Percentiles rank a stretch among this genome's conserved stretches.
These are phyloP conservation scores for Zalaria obscura DNA, from an alignment of 2,329 filamentous ascomycete species.

Conservation along the genomic window DNA sequence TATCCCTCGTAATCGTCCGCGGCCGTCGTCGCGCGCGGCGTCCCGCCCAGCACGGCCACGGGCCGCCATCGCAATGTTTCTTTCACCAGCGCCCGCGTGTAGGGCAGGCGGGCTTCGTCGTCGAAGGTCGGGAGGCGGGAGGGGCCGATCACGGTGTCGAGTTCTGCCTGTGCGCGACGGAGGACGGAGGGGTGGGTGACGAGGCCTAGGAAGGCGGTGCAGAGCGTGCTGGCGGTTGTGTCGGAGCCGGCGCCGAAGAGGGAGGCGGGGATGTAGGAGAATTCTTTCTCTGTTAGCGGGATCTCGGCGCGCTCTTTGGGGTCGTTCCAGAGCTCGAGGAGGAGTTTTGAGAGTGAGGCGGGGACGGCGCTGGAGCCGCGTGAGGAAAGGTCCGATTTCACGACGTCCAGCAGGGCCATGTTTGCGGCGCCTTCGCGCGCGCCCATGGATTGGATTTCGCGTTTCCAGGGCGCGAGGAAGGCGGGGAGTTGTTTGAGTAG, in stretches of 20 bases:
- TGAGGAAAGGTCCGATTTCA: slow-evolving; percentile 23
- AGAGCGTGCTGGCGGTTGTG: slow-evolving; percentile 23
- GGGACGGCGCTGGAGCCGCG: slow-evolving; percentile 22
- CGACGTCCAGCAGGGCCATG: slow-evolving; percentile 25
- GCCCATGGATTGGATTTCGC: slow-evolving; percentile 25
- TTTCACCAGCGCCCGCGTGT: slow-evolving; percentile 40
- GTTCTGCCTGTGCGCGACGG: slow-evolving; percentile 15
- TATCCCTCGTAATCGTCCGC: slow-evolving; percentile 23
- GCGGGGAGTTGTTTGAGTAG: slow-evolving; percentile 29
- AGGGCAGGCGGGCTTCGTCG: slow-evolving; percentile 32
- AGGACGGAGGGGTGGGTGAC: slow-evolving; percentile 14
- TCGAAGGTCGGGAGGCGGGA: slow-evolving; percentile 27
- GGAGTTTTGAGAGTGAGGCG: slow-evolving; percentile 29
- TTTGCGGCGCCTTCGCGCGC: slow-evolving; percentile 25
- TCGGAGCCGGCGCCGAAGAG: slow-evolving; percentile 28
- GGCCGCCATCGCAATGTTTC: slow-evolving; percentile 44
- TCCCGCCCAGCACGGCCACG: slow-evolving; percentile 27
- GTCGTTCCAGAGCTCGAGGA: slow-evolving; percentile 21
- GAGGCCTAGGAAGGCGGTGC: slow-evolving; percentile 14
- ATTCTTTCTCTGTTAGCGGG: slow-evolving; percentile 25
- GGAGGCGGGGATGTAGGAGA: slow-evolving; percentile 29
- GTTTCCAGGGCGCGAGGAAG: slow-evolving; percentile 33
- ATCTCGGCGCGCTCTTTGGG: slow-evolving; percentile 22
- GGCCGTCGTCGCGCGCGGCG: slow-evolving; percentile 19
- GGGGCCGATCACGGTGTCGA: slow-evolving; percentile 19